A percentile compares a stretch with the other conserved stretches of the same genome.
Evolutionary conservation across 2,329 filamentous ascomycete species (phyloP).

Genomic region (Epichloe sp.): DNA sequence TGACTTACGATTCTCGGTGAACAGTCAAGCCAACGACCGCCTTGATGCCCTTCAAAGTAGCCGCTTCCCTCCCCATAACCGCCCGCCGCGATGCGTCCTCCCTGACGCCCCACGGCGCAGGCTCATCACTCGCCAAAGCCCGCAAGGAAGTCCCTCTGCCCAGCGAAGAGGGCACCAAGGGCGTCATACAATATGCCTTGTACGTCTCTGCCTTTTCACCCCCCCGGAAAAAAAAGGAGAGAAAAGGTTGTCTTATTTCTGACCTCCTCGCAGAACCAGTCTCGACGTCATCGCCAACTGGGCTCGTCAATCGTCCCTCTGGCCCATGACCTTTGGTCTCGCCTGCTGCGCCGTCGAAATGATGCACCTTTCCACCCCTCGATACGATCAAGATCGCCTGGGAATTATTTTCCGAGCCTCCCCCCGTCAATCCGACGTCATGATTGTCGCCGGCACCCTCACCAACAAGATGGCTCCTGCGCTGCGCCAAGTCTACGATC

Average conservation of each 20-base stretch:
- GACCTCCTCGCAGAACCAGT: conserved; percentile 44
- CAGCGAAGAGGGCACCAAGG: conserved; percentile 69
- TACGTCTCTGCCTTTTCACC: conserved; percentile 33
- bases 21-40: conserved; percentile 53
- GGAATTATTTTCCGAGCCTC: conserved; percentile 87
- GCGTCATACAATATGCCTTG: conserved; percentile 74
- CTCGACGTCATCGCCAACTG: conserved; percentile 73
- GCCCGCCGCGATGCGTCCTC: conserved; percentile 51
- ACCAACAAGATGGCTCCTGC: conserved; percentile 96
- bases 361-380: conserved; percentile 81
- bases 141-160: conserved; percentile 63
- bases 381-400: conserved; percentile 79
- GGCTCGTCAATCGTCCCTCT: conserved; percentile 71
- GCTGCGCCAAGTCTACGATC: conserved; percentile 81
- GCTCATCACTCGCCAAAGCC: conserved; percentile 38
- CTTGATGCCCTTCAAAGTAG: conserved; percentile 50
- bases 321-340: conserved; percentile 81
- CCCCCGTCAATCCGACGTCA: conserved; percentile 71
- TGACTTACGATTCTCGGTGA: background rate
- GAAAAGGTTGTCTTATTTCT: too few species aligned
- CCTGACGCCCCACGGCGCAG: conserved; percentile 38
- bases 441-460: conserved; percentile 86
- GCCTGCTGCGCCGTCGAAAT: conserved; percentile 86
- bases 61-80: conserved; percentile 50
- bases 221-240: too few species aligned